Conservation (phyloP, 306 rosid species). For the Lathyrus tuberosus region DNA sequence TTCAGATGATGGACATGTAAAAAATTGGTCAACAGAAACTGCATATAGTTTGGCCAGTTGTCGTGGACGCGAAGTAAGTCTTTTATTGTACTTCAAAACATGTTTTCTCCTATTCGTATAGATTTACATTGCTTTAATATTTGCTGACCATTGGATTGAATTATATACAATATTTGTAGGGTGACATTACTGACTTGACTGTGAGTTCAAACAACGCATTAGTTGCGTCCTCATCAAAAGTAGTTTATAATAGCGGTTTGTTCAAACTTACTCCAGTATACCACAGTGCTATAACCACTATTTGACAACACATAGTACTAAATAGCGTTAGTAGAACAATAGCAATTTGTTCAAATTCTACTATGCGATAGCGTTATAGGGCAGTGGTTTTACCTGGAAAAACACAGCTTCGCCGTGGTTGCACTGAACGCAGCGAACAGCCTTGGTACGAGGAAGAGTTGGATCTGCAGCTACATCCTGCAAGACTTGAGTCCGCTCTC, state of each 20-base stretch:
- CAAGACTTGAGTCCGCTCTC: conserved; percentile 88
- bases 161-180: no score
- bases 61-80: no score
- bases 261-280: not conserved
- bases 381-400: conserved; percentile 68
- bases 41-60: conserved; percentile 96
- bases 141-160: no score
- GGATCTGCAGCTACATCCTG: conserved; percentile 98
- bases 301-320: not conserved
- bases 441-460: conserved; percentile 95
- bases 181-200: no score
- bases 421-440: conserved; percentile 87
- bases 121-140: no score
- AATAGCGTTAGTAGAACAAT: not conserved
- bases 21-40: conserved; percentile 97
- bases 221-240: conserved; percentile 91
- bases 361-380: not conserved
- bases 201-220: conserved; percentile 95
- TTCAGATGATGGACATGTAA: conserved; percentile 96
- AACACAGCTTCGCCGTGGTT: conserved; percentile 99
- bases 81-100: no score
- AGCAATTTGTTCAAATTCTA: not conserved
- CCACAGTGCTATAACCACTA: not conserved
- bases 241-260: not conserved
- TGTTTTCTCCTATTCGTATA: no score